Conservation (phyloP, 345 rosid species). For the Pistacia integerrima region DNA sequence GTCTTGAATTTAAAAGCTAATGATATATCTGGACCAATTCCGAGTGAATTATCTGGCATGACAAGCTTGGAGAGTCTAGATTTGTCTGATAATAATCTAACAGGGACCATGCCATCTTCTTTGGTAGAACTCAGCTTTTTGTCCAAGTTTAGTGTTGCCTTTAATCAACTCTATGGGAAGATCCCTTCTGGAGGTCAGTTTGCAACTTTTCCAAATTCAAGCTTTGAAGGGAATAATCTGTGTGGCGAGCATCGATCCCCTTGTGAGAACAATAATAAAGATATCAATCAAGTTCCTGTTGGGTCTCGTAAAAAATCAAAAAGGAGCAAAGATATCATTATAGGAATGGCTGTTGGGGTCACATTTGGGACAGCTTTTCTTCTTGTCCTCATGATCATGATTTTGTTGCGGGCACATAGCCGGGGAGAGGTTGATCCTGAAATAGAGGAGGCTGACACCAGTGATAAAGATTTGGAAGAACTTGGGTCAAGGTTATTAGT, state of each 20-base stretch:
- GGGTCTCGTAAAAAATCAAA: slow-evolving; percentile 24
- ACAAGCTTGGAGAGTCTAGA: slow-evolving; percentile 57
- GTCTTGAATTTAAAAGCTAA: slow-evolving; percentile 50
- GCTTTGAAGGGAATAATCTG: slow-evolving; percentile 75
- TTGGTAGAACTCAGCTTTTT: slow-evolving; percentile 48
- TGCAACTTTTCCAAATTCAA: slow-evolving; percentile 70
- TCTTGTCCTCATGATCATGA: slow-evolving; percentile 42
- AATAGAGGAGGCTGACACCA: slow-evolving; percentile 43
- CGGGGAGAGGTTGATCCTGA: slow-evolving; percentile 76
- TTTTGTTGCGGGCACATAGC: slow-evolving; percentile 51
- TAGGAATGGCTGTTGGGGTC: slow-evolving; percentile 69
- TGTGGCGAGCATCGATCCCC: slow-evolving; percentile 66
- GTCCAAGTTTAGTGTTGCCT: slow-evolving; percentile 59
- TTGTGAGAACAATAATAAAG: slow-evolving; percentile 30
- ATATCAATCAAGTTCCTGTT: slow-evolving; percentile 8
- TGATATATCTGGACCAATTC: slow-evolving; percentile 44
- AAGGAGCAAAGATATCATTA: slow-evolving; percentile 34
- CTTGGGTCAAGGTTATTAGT: slow-evolving; percentile 56
- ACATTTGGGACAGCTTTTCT: slow-evolving; percentile 55
- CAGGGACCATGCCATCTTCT: slow-evolving; percentile 44
- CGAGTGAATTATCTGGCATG: slow-evolving; percentile 47
- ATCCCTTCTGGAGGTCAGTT: slow-evolving; percentile 75
- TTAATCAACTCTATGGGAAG: slow-evolving; percentile 53
- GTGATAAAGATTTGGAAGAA: slow-evolving; percentile 49
- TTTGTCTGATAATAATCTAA: slow-evolving; percentile 45